Percentiles rank a stretch among this genome's conserved stretches.
Evolutionary conservation across 2,329 filamentous ascomycete species (phyloP).

Genomic region (Alternaria sp.): DNA sequence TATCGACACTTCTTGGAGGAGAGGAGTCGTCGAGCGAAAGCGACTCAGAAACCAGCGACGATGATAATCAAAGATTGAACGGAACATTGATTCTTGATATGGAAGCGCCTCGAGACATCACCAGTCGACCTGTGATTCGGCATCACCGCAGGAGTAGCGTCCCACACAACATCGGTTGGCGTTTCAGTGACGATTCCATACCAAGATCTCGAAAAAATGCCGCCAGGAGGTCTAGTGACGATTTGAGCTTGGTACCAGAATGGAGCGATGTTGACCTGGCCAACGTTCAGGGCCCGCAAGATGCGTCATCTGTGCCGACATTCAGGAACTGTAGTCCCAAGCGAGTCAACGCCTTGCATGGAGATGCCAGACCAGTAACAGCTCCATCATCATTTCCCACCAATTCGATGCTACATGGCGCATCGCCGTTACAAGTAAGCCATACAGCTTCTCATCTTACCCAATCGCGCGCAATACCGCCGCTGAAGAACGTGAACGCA

Average conservation of each 20-base stretch:
- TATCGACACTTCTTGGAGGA: not conserved
- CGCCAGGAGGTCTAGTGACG: not conserved
- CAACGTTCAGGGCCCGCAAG: not conserved
- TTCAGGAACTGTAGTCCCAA: too few species aligned
- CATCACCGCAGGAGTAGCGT: not conserved
- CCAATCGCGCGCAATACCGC: not conserved
- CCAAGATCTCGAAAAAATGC: accelerated
- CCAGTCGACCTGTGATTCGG: not conserved
- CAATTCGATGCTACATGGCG: not conserved
- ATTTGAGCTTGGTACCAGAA: not conserved
- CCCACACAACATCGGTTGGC: not conserved
- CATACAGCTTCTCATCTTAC: not conserved
- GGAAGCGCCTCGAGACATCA: not conserved
- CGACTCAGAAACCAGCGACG: not conserved
- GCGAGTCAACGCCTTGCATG: not conserved
- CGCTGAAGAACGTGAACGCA: not conserved
- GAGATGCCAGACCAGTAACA: not conserved
- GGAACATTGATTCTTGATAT: not conserved
- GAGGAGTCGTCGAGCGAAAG: not conserved
- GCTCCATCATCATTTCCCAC: not conserved
- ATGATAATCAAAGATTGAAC: accelerated
- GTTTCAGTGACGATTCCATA: not conserved
- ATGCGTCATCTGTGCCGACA: not conserved
- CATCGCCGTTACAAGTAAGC: not conserved
- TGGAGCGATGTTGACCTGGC: not conserved